phyloP scores from a whole-genome alignment of 2,329 filamentous ascomycete species.

The Ceratocystis cacaofunesta region DNA sequence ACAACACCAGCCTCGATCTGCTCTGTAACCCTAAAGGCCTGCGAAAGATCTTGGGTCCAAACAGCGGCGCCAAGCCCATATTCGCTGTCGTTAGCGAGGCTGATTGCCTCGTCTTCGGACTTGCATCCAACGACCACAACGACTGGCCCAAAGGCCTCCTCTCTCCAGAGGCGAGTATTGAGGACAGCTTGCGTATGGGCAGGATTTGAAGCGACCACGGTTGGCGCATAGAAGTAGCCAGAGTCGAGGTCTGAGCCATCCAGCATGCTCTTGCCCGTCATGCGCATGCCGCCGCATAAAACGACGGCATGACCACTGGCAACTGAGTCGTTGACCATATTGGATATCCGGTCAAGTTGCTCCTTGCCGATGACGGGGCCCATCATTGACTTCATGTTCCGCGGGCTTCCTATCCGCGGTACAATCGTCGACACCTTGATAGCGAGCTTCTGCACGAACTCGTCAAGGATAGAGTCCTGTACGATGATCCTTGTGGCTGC shows the following conservation, averaged over 20 bases:
- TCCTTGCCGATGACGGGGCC: slow-evolving; percentile 32
- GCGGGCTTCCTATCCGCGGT: slow-evolving; percentile 27
- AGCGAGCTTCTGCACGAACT: slow-evolving; percentile 46
- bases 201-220: slow-evolving; percentile 36
- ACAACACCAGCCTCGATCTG: slow-evolving; percentile 46
- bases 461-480: slow-evolving; percentile 32
- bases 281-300: slow-evolving; percentile 20
- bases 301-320: slow-evolving; percentile 22
- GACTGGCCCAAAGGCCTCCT: slow-evolving; percentile 52
- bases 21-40: slow-evolving; percentile 32
- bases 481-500: slow-evolving; percentile 46
- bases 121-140: slow-evolving; percentile 37
- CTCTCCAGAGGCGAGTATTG: slow-evolving; percentile 35
- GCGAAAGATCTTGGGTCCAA: slow-evolving; percentile 39
- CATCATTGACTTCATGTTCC: slow-evolving; percentile 23
- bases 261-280: slow-evolving; percentile 30
- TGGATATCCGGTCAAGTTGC: slow-evolving; percentile 41
- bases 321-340: slow-evolving; percentile 36
- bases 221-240: slow-evolving; percentile 23
- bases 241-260: slow-evolving; percentile 43
- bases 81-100: slow-evolving; percentile 29
- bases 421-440: slow-evolving; percentile 31
- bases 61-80: slow-evolving; percentile 42
- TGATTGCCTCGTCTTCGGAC: slow-evolving; percentile 24
- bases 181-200: slow-evolving; percentile 21